phyloP scores from a whole-genome alignment of 2,329 filamentous ascomycete genomes.

The Aspergillus caelatus region DNA sequence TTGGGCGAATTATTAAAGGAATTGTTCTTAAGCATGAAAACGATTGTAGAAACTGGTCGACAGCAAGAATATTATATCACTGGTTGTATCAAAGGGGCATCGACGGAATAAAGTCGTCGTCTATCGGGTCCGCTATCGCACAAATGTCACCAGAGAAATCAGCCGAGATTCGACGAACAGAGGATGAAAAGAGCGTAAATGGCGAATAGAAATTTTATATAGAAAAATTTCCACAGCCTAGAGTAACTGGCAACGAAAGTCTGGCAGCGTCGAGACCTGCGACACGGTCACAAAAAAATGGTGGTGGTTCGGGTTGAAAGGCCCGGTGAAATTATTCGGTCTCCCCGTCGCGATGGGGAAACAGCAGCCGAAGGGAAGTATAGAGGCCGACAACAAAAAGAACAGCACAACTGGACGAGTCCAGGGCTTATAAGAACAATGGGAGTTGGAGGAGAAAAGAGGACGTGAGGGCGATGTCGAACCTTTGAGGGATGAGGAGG shows the following conservation, averaged over 20 bases:
- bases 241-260: conserved; percentile 36
- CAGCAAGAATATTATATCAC: conserved; percentile 14
- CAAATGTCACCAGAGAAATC: conserved; percentile 9
- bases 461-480: conserved; percentile 9
- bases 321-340: conserved; percentile 11
- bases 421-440: conserved; percentile 19
- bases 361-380: conserved; percentile 2
- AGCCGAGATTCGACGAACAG: conserved; percentile 5
- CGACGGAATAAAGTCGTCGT: conserved; percentile 12
- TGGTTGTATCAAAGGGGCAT: conserved; percentile 19
- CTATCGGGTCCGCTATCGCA: conserved; percentile 14
- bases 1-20: conserved; percentile 30
- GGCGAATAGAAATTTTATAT: conserved; percentile 15
- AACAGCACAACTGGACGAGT: conserved; percentile 23
- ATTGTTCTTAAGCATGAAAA: conserved; percentile 37
- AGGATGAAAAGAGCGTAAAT: conserved; percentile 25
- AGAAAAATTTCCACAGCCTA: conserved; percentile 19
- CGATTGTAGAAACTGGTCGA: conserved; percentile 6
- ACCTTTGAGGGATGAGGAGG: conserved; percentile 10
- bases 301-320: background rate
- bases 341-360: conserved; percentile 6
- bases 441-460: conserved; percentile 4
- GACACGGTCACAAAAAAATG: conserved; percentile 31
- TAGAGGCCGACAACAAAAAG: conserved; percentile 4
- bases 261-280: conserved; percentile 38